These are phyloP conservation scores for Pyrenochaeta sp. DNA, from an alignment of 2,329 filamentous ascomycete species.

Conservation along the genomic window DNA sequence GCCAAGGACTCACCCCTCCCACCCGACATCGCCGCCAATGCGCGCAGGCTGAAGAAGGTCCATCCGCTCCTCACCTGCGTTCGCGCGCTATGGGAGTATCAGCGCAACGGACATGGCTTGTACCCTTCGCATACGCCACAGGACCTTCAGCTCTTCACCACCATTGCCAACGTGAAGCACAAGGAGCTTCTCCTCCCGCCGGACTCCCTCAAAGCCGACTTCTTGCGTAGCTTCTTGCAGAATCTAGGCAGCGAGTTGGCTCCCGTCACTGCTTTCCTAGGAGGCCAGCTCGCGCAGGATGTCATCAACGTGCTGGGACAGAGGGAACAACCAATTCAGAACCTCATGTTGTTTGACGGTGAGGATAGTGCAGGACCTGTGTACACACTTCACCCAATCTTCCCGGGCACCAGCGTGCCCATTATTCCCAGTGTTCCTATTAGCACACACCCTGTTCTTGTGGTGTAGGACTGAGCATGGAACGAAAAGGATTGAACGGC, in stretches of 20 bases:
- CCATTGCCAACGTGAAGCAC: slow-evolving; percentile 78
- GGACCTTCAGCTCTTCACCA: slow-evolving; percentile 76
- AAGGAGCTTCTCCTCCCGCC: slow-evolving; percentile 63
- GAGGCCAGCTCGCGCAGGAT: slow-evolving; percentile 91
- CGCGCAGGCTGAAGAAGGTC: slow-evolving; percentile 75
- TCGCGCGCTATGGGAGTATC: slow-evolving; percentile 89
- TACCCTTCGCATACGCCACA: slow-evolving; percentile 59
- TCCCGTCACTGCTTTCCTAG: slow-evolving; percentile 86
- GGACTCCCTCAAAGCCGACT: slow-evolving; percentile 60
- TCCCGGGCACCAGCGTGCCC: slow-evolving; percentile 40
- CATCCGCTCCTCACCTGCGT: slow-evolving; percentile 85
- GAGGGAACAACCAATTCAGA: slow-evolving; percentile 94
- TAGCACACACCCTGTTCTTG: slow-evolving; percentile 25
- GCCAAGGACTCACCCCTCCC: slow-evolving; percentile 78
- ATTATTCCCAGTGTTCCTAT: slow-evolving; percentile 31
- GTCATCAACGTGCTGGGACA: slow-evolving; percentile 95
- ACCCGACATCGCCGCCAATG: slow-evolving; percentile 71
- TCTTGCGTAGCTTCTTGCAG: slow-evolving; percentile 84
- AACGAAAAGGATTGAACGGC: too few relatives aligned
- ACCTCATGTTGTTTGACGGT: slow-evolving; percentile 90
- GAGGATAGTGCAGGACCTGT: slow-evolving; percentile 78
- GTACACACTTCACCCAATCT: slow-evolving; percentile 79
- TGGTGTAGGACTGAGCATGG: slow-evolving; percentile 13
- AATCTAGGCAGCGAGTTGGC: slow-evolving; percentile 85
- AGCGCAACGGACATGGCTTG: slow-evolving; percentile 56